Percentiles rank a stretch among this genome's conserved stretches.
Conservation (phyloP, 163 green algal species). For the Picocystis sp. region DNA sequence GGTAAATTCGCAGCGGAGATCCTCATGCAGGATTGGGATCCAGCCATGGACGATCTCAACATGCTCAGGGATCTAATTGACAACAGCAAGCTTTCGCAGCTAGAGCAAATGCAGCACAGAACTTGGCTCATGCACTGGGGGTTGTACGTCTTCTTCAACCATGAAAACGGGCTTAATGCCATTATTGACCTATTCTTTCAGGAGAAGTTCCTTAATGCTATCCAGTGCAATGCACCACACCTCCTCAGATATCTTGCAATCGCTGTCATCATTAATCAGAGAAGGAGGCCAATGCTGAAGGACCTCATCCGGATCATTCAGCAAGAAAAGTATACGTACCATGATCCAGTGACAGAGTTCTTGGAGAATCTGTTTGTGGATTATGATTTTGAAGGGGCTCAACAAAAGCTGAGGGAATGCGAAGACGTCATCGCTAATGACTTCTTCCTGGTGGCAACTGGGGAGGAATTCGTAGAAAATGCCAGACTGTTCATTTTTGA, state of each 20-base stretch:
- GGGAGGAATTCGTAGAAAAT: conserved; percentile 84
- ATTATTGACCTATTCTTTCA: conserved; percentile 94
- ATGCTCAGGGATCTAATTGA: conserved; percentile 88
- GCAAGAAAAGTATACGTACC: conserved; percentile 75
- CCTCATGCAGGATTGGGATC: conserved; percentile 76
- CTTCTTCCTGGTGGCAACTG: conserved; percentile 75
- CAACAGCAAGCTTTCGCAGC: conserved; percentile 20
- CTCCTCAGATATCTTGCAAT: conserved; percentile 83
- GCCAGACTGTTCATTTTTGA: conserved; percentile 94
- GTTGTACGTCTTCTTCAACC: conserved; percentile 97
- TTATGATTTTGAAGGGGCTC: conserved; percentile 93
- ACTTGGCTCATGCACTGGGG: conserved; percentile 96
- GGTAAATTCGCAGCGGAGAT: conserved; percentile 89
- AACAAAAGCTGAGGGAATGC: conserved; percentile 67
- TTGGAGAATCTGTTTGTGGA: conserved; percentile 77
- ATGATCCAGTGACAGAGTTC: conserved; percentile 90
- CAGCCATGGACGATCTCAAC: conserved; percentile 72
- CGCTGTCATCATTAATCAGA: conserved; percentile 78
- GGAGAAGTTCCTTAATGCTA: conserved; percentile 80
- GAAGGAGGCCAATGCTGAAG: conserved; percentile 63
- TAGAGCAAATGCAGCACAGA: conserved; percentile 70
- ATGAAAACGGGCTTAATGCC: conserved; percentile 77
- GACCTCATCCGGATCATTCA: conserved; percentile 48
- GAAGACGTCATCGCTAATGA: conserved; percentile 73
- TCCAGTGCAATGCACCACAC: conserved; percentile 86